Base-by-base conservation (phyloP, 306 rosid species). In the Sicyos edulis region DNA sequence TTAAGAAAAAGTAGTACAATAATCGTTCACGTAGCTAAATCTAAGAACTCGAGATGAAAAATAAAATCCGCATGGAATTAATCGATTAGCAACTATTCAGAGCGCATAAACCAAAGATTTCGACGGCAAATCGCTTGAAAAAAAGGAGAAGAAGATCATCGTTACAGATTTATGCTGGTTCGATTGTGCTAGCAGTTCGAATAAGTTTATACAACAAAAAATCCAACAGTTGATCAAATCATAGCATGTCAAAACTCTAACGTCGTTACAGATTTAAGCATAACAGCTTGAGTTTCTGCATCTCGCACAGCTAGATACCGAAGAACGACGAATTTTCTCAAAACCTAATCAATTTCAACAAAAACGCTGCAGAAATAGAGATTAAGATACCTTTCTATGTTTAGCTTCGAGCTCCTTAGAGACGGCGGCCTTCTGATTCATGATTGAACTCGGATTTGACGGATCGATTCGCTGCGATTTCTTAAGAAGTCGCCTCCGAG, bases 331-430 rank as follows among this genome's bases (percentile, higher is more conserved):
- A 67, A 47, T 6, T 29, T 29, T 37, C 68, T 14, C 45, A 14
- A 62, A 29, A 57, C 34, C 29, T 57, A 5, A 64, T 42, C 54
- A 21, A 34, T 16, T 42, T 22, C 15, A 32, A 54, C 1, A 0
- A 45, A 64, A 54, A 15, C 47, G 2, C 0, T 6, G 2, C 26
- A 58, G 10, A 11, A 26, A 37, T 16, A 54, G 7, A 66, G 59
- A 19, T 54, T 3, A 15, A 34, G 4, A 63, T 37, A 89, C 97
- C 95, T 89, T 89, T 62, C 76, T 34, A 75, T 88, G 90, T 70
- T 82, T 92, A 79, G 87, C 95, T 42, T 89, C 82, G 82, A 92
- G 97, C 76, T 89, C 97, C 69, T 88, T 92, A 53, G 97, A 83
- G 74, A 92, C 81, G 6, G 92, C 78, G 80, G 95, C 89, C 75